Base-by-base conservation (phyloP, 371 early-diverging fungal genomes). In the Parasitella parasitica region DNA sequence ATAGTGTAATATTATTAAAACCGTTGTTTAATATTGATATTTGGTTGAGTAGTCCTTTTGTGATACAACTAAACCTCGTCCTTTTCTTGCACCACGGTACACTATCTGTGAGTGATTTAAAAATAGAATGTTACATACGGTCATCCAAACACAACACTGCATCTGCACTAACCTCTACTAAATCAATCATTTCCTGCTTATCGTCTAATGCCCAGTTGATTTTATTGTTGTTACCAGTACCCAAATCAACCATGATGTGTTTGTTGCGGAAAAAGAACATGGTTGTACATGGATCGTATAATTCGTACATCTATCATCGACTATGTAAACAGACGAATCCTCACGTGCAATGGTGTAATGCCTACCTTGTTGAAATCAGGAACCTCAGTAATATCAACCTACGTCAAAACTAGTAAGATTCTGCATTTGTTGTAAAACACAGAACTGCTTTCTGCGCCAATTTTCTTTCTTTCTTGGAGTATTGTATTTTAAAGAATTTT, bases 211-310 rank as follows among this genome's bases (percentile, higher is more conserved):
- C 89, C 98, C 98, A 97, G 68, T 96, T 94, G 70, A 98, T 93
- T 80, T 98, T 98, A 82, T 98, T 98, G 82, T 98, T 98, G 74
- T 98, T 96, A 63, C 99, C 99, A 0, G 99, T 98, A 13, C 99
- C 99, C 63, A 97, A 74, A 87, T 98, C 99, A 16, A 98, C 87
- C 97, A 96, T 94, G 62, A 97, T 97, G 64, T 97, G 98, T 70
- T 96, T 96, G 84, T 97, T 97, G 24, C 97, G 83, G 78, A 90
- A 95, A 64, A 95, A 95, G 73, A 95, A 94, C 93, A 94, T 93
- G 27, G 85, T 84, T 7, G 99, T 97, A 73, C 98, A 98, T 5
- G 93, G 93, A 72, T 98, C 99, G 75, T 97, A 98, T 48, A 96
- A 75, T 77, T 97, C 96, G 75, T 97, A 96, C 96, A 97, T 96